Evolutionary conservation across 164 flowering plant genomes (phyloP).

Genomic region (Aristolochia contorta): DNA sequence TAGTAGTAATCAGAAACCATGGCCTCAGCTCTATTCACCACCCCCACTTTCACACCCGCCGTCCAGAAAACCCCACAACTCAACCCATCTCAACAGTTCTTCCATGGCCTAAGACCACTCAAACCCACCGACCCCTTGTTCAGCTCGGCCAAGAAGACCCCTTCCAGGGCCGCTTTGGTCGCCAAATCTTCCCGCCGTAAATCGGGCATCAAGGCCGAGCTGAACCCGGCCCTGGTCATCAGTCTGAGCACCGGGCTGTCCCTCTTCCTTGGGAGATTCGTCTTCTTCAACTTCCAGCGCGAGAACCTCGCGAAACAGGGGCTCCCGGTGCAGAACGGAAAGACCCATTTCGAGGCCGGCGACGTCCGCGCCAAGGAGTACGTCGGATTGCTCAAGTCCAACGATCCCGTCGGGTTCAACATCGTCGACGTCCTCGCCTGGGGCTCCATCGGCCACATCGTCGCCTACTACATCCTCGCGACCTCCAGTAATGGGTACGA

Average conservation of each 20-base stretch:
- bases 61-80: slow-evolving; percentile 15
- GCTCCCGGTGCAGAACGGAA: slow-evolving; percentile 83
- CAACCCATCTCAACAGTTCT: slow-evolving; percentile 23
- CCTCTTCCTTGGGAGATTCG: slow-evolving; percentile 90
- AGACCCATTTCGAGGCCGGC: slow-evolving; percentile 92
- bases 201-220: slow-evolving; percentile 41
- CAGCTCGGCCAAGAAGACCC: slow-evolving; percentile 3
- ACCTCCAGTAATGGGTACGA: slow-evolving; percentile 95
- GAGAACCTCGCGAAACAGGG: slow-evolving; percentile 89
- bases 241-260: slow-evolving; percentile 95
- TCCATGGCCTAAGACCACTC: slow-evolving; percentile 64
- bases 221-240: slow-evolving; percentile 67
- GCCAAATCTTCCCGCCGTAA: slow-evolving; percentile 1
- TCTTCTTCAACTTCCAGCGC: slow-evolving; percentile 96
- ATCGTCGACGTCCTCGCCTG: slow-evolving; percentile 95
- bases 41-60: slow-evolving; percentile 28
- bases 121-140: slow-evolving; percentile 22
- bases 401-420: slow-evolving; percentile 96
- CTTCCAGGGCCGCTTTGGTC: slow-evolving; percentile 5
- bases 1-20: slow-evolving; percentile 17
- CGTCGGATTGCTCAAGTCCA: slow-evolving; percentile 82
- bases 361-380: slow-evolving; percentile 89
- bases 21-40: slow-evolving; percentile 44
- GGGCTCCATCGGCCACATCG: slow-evolving; percentile 97
- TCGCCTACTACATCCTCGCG: slow-evolving; percentile 92